Percentiles rank a stretch among this genome's conserved stretches.
phyloP scores from a whole-genome alignment of 371 early-diverging fungal species.

The Mortierella sp. region DNA sequence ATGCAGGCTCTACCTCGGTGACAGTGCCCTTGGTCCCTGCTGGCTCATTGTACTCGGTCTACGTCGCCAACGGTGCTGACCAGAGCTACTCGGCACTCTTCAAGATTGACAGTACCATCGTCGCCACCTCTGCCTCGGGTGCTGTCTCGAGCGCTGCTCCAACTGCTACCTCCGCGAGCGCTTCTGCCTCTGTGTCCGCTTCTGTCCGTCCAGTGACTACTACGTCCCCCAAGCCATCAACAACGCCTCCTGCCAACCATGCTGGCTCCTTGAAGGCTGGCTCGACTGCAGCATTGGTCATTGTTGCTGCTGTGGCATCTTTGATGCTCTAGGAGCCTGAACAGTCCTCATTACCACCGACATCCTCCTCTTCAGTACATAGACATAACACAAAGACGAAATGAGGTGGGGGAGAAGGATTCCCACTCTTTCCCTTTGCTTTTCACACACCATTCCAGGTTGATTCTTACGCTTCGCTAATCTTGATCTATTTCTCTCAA shows the following conservation, averaged over 20 bases:
- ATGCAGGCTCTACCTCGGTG: slow-evolving; percentile 50
- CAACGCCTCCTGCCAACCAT: slow-evolving; percentile 2
- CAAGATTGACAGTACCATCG: slow-evolving; percentile 29
- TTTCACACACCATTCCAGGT: no score
- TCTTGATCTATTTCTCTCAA: no score
- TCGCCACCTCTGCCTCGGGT: neutral
- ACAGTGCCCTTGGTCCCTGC: slow-evolving; percentile 56
- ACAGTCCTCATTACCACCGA: no score
- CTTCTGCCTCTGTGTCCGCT: neutral
- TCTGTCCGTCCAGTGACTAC: no score
- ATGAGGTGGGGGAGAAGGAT: no score
- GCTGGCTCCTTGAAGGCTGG: slow-evolving; percentile 35
- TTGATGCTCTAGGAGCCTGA: slow-evolving; percentile 32
- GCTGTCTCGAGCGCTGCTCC: slow-evolving; percentile 16
- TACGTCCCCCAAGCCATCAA: neutral
- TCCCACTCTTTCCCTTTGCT: no score
- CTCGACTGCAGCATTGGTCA: slow-evolving; percentile 25
- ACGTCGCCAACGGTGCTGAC: slow-evolving; percentile 21
- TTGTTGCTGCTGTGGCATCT: slow-evolving; percentile 32
- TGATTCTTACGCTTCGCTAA: no score
- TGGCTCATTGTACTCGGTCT: slow-evolving; percentile 57
- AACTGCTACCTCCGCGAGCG: slow-evolving; percentile 7
- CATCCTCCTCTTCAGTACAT: no score
- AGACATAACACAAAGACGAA: neutral
- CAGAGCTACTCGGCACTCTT: slow-evolving; percentile 40